Base-by-base conservation (phyloP, 495 filamentous ascomycete genomes). In the Parmelia sp. region DNA sequence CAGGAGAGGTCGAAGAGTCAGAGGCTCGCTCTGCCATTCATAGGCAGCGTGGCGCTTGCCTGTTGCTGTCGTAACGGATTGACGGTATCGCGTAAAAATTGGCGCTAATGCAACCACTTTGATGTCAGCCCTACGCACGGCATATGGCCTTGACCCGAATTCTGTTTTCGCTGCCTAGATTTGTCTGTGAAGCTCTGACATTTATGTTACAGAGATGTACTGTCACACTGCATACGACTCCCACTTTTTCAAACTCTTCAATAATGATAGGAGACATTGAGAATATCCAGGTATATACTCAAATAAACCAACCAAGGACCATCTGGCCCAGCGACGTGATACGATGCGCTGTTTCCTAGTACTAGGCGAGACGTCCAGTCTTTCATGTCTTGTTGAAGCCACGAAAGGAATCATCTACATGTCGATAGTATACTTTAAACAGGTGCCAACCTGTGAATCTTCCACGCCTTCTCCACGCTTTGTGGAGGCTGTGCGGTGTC, bases 31-130 rank as follows among this genome's bases (percentile, higher is more conserved):
- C 11, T 53, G 49, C 27, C 25, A 21, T 51, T 1, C 15, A 51
- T 17, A 51, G 47, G 47, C 56, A 58, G 21, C 56, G 19, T 31
- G 37, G 33, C 49, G 49, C 49, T 36, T 58, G 56, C 21, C 62
- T 64, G 62, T 64, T 64, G 62, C 62, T 45, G 55, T 64, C 56
- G 62, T 64, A 23, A 64, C 62, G 62, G 35, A 12, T 19, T 55
- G 33, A 64, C 62, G 62, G 35, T 21, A 25, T 55, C 36, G 37
- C 61, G 58, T 47, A 45, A 42, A 23, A 12, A 21, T 49, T 35
- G 29, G 49, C 47, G 44, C 47, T 39, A 57, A 55, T 35, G 33
- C 19, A 56, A 29, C 37, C 42, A 63, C 49, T 55, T 27, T 51
- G 10, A 49, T 27, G 9, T 53, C 49, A 53, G 49, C 49, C 49